Evolutionary conservation across 805 yeast genomes (phyloP).

Genomic region (Wickerhamomyces sydowiorum): DNA sequence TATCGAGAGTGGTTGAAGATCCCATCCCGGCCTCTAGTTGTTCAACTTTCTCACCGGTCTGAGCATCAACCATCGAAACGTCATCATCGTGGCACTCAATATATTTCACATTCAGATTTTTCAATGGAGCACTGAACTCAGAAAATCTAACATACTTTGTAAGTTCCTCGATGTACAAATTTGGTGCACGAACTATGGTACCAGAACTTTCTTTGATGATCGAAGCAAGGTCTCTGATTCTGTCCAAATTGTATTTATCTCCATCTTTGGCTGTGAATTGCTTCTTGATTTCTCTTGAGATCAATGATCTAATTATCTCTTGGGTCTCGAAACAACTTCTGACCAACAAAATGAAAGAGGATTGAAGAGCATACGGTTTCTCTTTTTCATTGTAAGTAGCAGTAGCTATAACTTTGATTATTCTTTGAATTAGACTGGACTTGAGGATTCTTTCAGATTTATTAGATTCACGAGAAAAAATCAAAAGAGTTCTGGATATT

Average conservation of each 20-base stretch:
- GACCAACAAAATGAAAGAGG: constrained; percentile 45
- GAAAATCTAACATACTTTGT: constrained; percentile 37
- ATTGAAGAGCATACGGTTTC: constrained; percentile 36
- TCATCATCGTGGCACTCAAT: constrained; percentile 17
- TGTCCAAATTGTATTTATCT: constrained; percentile 20
- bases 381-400: constrained; percentile 29
- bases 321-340: constrained; percentile 68
- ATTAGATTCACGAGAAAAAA: constrained; percentile 42
- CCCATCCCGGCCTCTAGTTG: constrained; percentile 6
- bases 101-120: constrained; percentile 16
- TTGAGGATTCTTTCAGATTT: constrained; percentile 35
- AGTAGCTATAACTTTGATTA: constrained; percentile 38
- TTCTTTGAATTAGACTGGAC: constrained; percentile 40
- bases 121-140: constrained; percentile 36
- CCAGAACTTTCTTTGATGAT: constrained; percentile 46
- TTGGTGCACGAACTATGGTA: constrained; percentile 41
- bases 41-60: constrained; percentile 8
- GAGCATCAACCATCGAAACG: constrained; percentile 16
- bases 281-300: constrained; percentile 45
- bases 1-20: constrained; percentile 11
- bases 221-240: constrained; percentile 38
- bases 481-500: constrained; percentile 47
- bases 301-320: constrained; percentile 40
- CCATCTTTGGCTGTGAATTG: constrained; percentile 32
- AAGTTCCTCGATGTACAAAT: constrained; percentile 39